Evolutionary conservation across 2,329 filamentous ascomycete species (phyloP), one percentile per base, ranked within the genome.

Genomic region (Epichloe hybrida): DNA sequence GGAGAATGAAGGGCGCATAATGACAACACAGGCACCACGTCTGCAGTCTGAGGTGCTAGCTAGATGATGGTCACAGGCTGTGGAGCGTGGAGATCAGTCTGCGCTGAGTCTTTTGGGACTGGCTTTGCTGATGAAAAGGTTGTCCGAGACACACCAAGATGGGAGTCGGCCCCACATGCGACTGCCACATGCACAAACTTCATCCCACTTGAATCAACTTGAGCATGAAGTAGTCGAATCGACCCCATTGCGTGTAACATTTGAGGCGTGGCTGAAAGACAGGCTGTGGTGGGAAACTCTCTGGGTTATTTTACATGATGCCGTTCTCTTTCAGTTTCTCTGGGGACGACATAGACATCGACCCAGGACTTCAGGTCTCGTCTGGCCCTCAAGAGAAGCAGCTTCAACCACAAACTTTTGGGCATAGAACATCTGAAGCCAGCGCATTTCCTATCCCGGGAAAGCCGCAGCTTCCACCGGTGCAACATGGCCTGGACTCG

Each of bases 291-390:
- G 7, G 8, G 8, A 31, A 31, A 31, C 27, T 20, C 8, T 31
- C 27, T 31, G 8, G 27, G 27, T 31, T 11, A 11, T 31, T 34
- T n/a, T 13, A 3, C 37, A 36, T 44, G 40, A 70, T 70, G 72
- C 68, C 75, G 4, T 81, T 81, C 60, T 77, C 77, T 41, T 84
- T 84, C 59, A 74, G 73, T 17, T 83, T 83, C 59, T 69, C 72
- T 15, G 80, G 80, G 35, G 80, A 83, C 53, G 80, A 84, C 58
- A 84, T 83, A 70, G 77, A 81, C 55, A 70, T 71, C 34, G 41
- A 43, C 7, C 31, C 31, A 27, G 17, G 43, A 37, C 3, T 46
- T 21, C 40, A 46, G 12, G 20, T 17, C 12, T 54, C 58, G 55
- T 17, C 17, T 23, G 20, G 40, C 61, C 59, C 20, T 42, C 62